Percentiles rank a stretch among this genome's conserved stretches.
Evolutionary conservation across 805 yeast species (phyloP).

Genomic region (Millerozyma acaciae): DNA sequence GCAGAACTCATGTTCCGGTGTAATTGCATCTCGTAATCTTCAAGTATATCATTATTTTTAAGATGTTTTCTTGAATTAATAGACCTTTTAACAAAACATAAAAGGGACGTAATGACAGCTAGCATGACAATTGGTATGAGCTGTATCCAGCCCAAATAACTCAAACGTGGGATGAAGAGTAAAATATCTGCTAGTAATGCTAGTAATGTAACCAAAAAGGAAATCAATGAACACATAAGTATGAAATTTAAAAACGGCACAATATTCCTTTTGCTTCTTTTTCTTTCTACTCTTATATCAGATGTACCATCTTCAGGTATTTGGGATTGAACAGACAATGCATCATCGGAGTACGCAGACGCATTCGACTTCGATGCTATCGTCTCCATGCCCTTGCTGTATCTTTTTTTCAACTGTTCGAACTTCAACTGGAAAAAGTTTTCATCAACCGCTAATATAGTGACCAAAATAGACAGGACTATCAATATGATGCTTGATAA

Average conservation of each 20-base stretch:
- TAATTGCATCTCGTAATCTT: constrained; percentile 33
- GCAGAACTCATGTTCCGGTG: constrained; percentile 12
- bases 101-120: constrained; percentile 58
- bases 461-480: constrained; percentile 2
- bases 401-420: background rate
- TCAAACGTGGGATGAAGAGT: constrained; percentile 68
- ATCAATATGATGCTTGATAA: constrained; percentile 21
- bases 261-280: constrained; percentile 12
- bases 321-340: background rate
- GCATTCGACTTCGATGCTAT: background rate
- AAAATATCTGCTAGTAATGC: constrained; percentile 80
- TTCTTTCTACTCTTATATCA: background rate
- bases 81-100: constrained; percentile 72
- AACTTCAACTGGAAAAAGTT: background rate
- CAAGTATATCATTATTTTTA: constrained; percentile 26
- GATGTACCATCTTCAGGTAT: background rate
- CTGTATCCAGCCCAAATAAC: constrained; percentile 85
- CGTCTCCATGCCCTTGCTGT: background rate
- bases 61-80: constrained; percentile 47
- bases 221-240: constrained; percentile 58
- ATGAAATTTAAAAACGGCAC: constrained; percentile 44
- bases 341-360: background rate
- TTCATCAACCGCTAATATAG: constrained; percentile 2
- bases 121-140: constrained; percentile 63
- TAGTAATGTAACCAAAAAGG: constrained; percentile 65